Conservation (phyloP, 495 filamentous ascomycete species). For the Barbatosphaeria neglecta region DNA sequence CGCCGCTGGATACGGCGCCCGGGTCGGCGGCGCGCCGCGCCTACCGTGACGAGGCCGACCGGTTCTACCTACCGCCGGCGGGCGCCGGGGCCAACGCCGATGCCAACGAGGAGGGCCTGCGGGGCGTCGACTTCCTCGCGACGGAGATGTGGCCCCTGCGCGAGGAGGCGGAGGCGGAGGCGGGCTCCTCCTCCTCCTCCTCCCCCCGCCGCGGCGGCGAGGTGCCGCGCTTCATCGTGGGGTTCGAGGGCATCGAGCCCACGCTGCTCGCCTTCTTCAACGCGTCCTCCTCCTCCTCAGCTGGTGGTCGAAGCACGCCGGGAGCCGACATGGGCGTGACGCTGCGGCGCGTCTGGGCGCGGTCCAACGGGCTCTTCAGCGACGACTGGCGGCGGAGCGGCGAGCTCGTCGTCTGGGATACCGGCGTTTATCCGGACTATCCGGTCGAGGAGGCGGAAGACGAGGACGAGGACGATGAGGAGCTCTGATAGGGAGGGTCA, state of each 20-base stretch:
- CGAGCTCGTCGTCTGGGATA: slow-evolving; percentile 72
- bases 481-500: no score
- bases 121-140: slow-evolving; percentile 41
- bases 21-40: slow-evolving; percentile 35
- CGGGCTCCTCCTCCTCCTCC: no score
- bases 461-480: no score
- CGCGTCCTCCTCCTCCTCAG: no score
- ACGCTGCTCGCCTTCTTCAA: slow-evolving; percentile 34
- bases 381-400: slow-evolving; percentile 79
- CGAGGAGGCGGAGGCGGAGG: slow-evolving; percentile 11
- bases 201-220: slow-evolving; percentile 28
- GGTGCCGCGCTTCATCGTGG: slow-evolving; percentile 42
- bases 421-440: slow-evolving; percentile 16
- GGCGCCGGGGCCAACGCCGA: neutral
- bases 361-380: slow-evolving; percentile 71
- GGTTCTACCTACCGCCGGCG: no score
- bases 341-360: slow-evolving; percentile 54
- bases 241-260: slow-evolving; percentile 40
- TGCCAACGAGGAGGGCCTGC: neutral
- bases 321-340: slow-evolving; percentile 28
- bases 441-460: neutral
- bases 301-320: slow-evolving; percentile 33
- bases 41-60: slow-evolving; percentile 83
- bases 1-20: slow-evolving; percentile 55
- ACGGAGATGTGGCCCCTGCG: slow-evolving; percentile 25